Evolutionary conservation across 495 filamentous ascomycete genomes (phyloP), one percentile per base, ranked within the genome.

Genomic region (Talaromyces wortmannii): DNA sequence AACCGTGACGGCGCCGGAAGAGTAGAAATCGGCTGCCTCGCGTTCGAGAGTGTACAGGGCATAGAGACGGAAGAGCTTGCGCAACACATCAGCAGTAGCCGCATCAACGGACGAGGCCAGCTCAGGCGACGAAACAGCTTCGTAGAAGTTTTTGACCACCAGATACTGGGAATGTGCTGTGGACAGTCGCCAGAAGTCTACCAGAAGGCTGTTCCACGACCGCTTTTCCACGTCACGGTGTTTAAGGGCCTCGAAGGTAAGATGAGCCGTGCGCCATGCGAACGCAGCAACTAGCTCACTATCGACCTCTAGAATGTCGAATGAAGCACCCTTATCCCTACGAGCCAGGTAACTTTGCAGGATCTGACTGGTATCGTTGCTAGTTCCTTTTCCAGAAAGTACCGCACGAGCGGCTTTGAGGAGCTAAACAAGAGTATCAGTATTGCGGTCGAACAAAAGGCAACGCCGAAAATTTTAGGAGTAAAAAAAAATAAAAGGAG

Each of bases 101-200:
- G 66, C 48, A 59, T 83, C 81, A 49, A 87, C 65, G n/a, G 74
- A 69, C 30, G 60, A 63, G 6, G 63, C 60, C 52, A 74, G 68
- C 31, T 73, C 58, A n/a, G 70, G 68, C 5, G 77, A 75, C 30
- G 70, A 74, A 45, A 88, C 76, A n/a, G 83, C 79, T 12, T 83
- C 78, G 71, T 87, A 79, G 72, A 89, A 89, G 71, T 84, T 85
- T 70, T 83, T 86, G 31, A 88, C 83, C 0, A 86, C 73, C 17
- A 87, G 70, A 61, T 87, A 87, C 65, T 89, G 83, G 6, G 81
- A 83, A 62, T 87, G 83, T 7, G 85, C 83, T 4, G 82, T 86
- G 40, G 77, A 82, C 13, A 88, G 74, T 23, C 85, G 81, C 78
- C 83, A 87, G 75, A 89, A 88, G 68, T 89, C 84, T 32, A 89